Evolutionary conservation across 441 rosid genomes (phyloP).

Genomic region (Pelargonium myrrhifolium): DNA sequence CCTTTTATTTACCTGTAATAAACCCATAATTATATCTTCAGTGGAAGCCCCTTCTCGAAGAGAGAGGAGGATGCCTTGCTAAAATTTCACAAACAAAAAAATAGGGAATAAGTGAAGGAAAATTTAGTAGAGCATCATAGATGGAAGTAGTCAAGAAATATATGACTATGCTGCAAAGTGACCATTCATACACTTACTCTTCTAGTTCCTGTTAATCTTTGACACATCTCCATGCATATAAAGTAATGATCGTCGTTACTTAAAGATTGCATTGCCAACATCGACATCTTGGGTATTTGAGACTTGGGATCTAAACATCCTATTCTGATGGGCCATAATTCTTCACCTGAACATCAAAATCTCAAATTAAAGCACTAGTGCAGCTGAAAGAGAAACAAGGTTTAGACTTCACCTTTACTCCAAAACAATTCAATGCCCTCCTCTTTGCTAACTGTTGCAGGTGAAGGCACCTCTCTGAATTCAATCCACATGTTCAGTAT

Average conservation of each 20-base stretch:
- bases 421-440: conserved; percentile 63
- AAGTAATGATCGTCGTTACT: conserved; percentile 39
- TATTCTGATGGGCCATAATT: conserved; percentile 53
- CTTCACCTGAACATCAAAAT: conserved; percentile 32
- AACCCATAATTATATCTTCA: conserved; percentile 37
- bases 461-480: conserved; percentile 51
- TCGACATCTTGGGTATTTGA: conserved; percentile 34
- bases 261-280: conserved; percentile 43
- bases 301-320: conserved; percentile 40
- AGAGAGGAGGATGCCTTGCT: conserved; percentile 48
- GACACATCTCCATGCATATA: conserved; percentile 39
- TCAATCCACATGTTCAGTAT: conserved; percentile 71
- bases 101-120: not conserved
- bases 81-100: conserved; percentile 18
- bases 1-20: conserved; percentile 53
- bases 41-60: conserved; percentile 51
- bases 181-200: conserved; percentile 27
- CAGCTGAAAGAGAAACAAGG: conserved; percentile 1
- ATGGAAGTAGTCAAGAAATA: not conserved
- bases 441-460: conserved; percentile 63
- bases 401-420: conserved; percentile 34
- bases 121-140: conserved; percentile 1
- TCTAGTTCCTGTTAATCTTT: conserved; percentile 23
- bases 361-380: conserved; percentile 3
- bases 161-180: not conserved